A percentile compares a stretch with the other conserved stretches of the same genome.
Conservation (phyloP, 1,284 basidiomycete species). For the Volvariella volvacea region DNA sequence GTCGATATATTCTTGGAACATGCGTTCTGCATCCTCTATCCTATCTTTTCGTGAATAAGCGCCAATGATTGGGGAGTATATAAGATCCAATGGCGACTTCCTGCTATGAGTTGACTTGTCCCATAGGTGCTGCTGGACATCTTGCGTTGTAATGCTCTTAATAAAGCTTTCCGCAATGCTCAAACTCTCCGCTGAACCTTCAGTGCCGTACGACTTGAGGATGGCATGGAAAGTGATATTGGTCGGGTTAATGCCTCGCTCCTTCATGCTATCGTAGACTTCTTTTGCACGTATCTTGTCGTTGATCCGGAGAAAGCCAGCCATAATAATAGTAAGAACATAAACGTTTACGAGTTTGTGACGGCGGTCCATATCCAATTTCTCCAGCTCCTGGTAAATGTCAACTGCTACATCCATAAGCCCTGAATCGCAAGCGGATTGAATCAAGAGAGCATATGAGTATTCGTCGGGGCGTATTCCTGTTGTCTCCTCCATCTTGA, state of each 20-base stretch:
- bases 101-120: conserved; percentile 29
- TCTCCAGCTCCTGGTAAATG: conserved; percentile 67
- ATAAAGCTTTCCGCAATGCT: conserved; percentile 59
- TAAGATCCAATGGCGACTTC: conserved; percentile 37
- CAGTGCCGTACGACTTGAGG: conserved; percentile 52
- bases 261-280: conserved; percentile 72
- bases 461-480: conserved; percentile 52
- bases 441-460: conserved; percentile 76
- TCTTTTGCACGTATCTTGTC: conserved; percentile 54
- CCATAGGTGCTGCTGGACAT: conserved; percentile 31
- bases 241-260: conserved; percentile 61
- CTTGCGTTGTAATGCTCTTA: conserved; percentile 34
- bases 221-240: conserved; percentile 72
- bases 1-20: conserved; percentile 52
- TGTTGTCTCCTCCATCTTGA: conserved; percentile 38
- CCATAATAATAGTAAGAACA: conserved; percentile 82
- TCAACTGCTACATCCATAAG: conserved; percentile 61
- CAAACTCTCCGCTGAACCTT: conserved; percentile 41
- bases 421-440: conserved; percentile 78
- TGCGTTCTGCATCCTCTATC: conserved; percentile 49
- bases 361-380: conserved; percentile 25
- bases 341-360: conserved; percentile 47
- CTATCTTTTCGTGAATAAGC: conserved; percentile 44
- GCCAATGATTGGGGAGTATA: conserved; percentile 64
- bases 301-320: conserved; percentile 63